Evolutionary conservation across 371 early-diverging fungal genomes (phyloP).

Genomic region (Vittaforma corneae): DNA sequence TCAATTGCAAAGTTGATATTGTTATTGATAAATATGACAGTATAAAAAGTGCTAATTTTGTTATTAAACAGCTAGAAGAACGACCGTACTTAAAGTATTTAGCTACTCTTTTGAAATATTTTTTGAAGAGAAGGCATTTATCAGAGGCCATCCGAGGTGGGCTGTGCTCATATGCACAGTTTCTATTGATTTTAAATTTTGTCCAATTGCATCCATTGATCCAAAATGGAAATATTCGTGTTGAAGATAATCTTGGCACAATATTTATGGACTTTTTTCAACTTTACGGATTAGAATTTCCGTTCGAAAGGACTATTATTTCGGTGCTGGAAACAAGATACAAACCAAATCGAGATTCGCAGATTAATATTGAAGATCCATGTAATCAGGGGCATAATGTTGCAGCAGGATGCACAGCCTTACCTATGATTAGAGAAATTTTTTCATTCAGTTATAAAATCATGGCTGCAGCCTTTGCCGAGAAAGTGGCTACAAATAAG

Average conservation of each 20-base stretch:
- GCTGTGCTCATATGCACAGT: constrained; percentile 75
- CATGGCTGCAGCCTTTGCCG: constrained; percentile 25
- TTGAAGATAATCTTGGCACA: constrained; percentile 70
- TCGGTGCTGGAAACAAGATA: constrained; percentile 11
- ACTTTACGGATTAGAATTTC: constrained; percentile 65
- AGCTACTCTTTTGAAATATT: constrained; percentile 69
- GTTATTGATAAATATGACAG: constrained; percentile 67
- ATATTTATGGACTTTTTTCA: constrained; percentile 84
- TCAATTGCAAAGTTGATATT: constrained; percentile 69
- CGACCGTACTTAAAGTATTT: constrained; percentile 62
- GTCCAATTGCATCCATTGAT: constrained; percentile 69
- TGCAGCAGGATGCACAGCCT: constrained; percentile 29
- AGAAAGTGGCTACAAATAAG: constrained; percentile 1
- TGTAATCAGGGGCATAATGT: constrained; percentile 33
- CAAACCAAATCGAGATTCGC: constrained; percentile 7
- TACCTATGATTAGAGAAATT: constrained; percentile 19
- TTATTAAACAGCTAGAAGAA: constrained; percentile 61
- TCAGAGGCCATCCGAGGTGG: constrained; percentile 85
- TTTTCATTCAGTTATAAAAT: constrained; percentile 39
- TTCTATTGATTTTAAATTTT: constrained; percentile 70
- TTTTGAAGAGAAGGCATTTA: constrained; percentile 63
- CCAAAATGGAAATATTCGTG: constrained; percentile 62
- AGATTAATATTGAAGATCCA: constrained; percentile 48
- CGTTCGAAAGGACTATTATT: constrained; percentile 26
- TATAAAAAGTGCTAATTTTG: constrained; percentile 60